Percentiles rank a stretch among this genome's conserved stretches.
These are phyloP conservation scores for Venturia carpophila DNA, from an alignment of 2,329 filamentous ascomycete genomes.

Conservation along the genomic window DNA sequence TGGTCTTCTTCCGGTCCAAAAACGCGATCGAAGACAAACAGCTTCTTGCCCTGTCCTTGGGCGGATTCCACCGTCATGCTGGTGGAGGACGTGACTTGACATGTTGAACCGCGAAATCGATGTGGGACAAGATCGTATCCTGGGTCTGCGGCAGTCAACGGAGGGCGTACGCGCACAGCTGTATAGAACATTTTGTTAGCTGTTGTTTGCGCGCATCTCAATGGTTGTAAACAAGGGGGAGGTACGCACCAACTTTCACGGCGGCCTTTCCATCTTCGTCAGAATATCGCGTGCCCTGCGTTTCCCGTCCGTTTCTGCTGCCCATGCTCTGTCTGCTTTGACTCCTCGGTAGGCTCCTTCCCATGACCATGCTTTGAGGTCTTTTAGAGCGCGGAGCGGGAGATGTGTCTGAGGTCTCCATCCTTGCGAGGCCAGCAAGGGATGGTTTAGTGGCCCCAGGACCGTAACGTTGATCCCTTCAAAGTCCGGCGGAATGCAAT, in stretches of 20 bases:
- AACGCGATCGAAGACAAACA: slow-evolving; percentile 95
- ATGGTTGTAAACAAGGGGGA: slow-evolving; percentile 18
- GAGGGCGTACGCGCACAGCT: slow-evolving; percentile 91
- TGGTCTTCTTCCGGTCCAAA: slow-evolving; percentile 78
- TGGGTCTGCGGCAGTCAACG: slow-evolving; percentile 73
- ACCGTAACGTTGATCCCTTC: not conserved
- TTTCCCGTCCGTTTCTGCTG: slow-evolving; percentile 66
- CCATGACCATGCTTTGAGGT: slow-evolving; percentile 74
- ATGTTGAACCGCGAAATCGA: slow-evolving; percentile 86
- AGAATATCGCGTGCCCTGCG: slow-evolving; percentile 70
- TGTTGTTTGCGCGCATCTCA: slow-evolving; percentile 21
- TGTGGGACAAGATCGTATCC: slow-evolving; percentile 93
- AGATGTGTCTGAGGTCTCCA: not conserved
- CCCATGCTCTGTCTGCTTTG: slow-evolving; percentile 79
- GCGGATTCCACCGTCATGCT: slow-evolving; percentile 83
- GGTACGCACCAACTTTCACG: slow-evolving; percentile 85
- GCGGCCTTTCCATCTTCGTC: slow-evolving; percentile 87
- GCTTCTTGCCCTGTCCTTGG: slow-evolving; percentile 66
- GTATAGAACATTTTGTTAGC: slow-evolving; percentile 22
- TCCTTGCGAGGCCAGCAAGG: slow-evolving; percentile 10
- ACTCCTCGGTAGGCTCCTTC: slow-evolving; percentile 56
- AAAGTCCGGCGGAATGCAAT: slow-evolving; percentile 2
- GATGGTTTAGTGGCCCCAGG: not conserved
- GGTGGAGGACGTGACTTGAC: slow-evolving; percentile 79
- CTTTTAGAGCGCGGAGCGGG: slow-evolving; percentile 28